A percentile compares a stretch with the other conserved stretches of the same genome.
Evolutionary conservation across 495 filamentous ascomycete species (phyloP).

Genomic region (Rusavskia elegans): DNA sequence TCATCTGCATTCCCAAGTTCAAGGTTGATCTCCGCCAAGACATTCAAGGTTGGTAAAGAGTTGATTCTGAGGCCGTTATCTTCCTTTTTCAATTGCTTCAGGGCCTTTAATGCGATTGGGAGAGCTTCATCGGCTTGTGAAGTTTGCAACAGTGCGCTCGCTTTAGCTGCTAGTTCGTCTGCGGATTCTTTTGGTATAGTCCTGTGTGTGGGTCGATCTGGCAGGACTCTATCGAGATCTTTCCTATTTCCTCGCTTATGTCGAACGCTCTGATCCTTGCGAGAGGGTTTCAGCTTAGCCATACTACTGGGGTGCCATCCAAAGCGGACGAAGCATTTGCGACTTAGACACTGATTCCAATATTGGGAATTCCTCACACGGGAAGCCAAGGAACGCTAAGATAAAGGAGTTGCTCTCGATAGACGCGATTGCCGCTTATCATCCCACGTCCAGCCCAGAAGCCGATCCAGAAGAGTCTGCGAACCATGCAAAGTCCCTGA

Average conservation of each 20-base stretch:
- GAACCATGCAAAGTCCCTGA: background rate
- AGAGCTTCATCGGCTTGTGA: conserved; percentile 55
- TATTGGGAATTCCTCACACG: too few relatives aligned
- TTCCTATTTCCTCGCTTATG: background rate
- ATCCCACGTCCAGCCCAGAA: too few relatives aligned
- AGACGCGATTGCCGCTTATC: too few relatives aligned
- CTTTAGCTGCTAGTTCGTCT: conserved; percentile 46
- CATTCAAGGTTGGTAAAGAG: conserved; percentile 47
- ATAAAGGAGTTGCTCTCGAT: too few relatives aligned
- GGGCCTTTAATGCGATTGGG: conserved; percentile 44
- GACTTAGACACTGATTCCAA: too few relatives aligned
- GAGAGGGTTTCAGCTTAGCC: background rate
- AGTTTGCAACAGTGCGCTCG: conserved; percentile 52
- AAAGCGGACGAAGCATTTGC: too few relatives aligned
- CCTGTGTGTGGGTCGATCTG: background rate
- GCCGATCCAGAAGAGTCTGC: too few relatives aligned
- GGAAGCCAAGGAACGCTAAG: too few relatives aligned
- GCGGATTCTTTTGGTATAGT: conserved; percentile 21
- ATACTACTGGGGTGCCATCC: background rate
- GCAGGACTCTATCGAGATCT: background rate
- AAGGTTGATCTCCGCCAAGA: conserved; percentile 72
- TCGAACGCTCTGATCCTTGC: background rate
- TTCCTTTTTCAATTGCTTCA: conserved; percentile 26
- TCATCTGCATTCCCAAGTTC: conserved; percentile 65
- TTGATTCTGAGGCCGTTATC: background rate